Evolutionary conservation across 2,329 filamentous ascomycete species (phyloP).

Genomic region (Leptosphaerulina australis): DNA sequence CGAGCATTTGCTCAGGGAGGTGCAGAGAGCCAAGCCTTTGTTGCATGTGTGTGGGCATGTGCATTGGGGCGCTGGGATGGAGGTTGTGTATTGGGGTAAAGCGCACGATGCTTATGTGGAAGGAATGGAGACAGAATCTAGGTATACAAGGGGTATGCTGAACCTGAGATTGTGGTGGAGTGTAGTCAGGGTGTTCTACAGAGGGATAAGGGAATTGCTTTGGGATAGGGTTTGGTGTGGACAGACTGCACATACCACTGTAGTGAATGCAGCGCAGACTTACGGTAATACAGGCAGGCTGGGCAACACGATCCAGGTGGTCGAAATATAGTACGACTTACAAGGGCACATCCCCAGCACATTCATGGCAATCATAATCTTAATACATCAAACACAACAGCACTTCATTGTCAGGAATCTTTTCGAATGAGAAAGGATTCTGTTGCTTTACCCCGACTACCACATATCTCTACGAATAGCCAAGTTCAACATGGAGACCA

Average conservation of each 20-base stretch:
- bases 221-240: slow-evolving; percentile 67
- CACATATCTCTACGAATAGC: slow-evolving; percentile 32
- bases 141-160: slow-evolving; percentile 47
- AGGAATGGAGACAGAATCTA: slow-evolving; percentile 56
- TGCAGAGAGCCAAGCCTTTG: slow-evolving; percentile 74
- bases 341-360: slow-evolving; percentile 25
- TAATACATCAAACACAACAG: slow-evolving; percentile 41
- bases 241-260: slow-evolving; percentile 55
- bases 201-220: slow-evolving; percentile 61
- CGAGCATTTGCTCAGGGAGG: slow-evolving; percentile 70
- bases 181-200: slow-evolving; percentile 57
- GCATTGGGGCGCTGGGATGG: slow-evolving; percentile 74
- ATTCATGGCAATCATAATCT: slow-evolving; percentile 24
- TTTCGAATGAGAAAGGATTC: slow-evolving; percentile 47
- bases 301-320: slow-evolving; percentile 54
- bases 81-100: slow-evolving; percentile 75
- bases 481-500: slow-evolving; percentile 51
- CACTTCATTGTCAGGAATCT: slow-evolving; percentile 43
- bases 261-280: slow-evolving; percentile 68
- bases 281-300: slow-evolving; percentile 56
- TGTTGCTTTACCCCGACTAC: slow-evolving; percentile 47
- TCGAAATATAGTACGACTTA: slow-evolving; percentile 45
- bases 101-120: slow-evolving; percentile 73
- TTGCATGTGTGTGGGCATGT: slow-evolving; percentile 87
- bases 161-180: slow-evolving; percentile 57